Conservation (phyloP, 2,329 filamentous ascomycete genomes). For the Sporothrix brunneoviolacea region DNA sequence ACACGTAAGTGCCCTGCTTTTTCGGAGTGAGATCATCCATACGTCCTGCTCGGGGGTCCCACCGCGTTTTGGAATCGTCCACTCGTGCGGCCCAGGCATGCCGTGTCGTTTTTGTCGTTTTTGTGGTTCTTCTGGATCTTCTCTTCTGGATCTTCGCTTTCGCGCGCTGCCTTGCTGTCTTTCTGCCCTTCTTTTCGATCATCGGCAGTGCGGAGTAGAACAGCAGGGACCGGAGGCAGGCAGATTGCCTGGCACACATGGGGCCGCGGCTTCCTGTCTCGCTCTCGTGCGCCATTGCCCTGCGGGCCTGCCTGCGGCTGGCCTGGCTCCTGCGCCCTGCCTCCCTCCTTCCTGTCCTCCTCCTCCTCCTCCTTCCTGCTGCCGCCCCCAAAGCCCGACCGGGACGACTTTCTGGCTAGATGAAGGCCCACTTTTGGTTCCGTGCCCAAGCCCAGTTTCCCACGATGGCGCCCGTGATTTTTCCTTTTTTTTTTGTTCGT, state of each 20-base stretch:
- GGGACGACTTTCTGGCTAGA: conserved; percentile 5
- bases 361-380: neutral
- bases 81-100: neutral
- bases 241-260: too few species aligned
- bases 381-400: conserved; percentile 5
- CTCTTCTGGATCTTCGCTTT: neutral
- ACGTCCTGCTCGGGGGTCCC: neutral
- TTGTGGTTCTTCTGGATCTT: neutral
- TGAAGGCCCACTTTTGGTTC: conserved; percentile 12
- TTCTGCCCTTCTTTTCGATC: too few species aligned
- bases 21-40: conserved; percentile 5
- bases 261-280: too few species aligned
- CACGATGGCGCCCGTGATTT: conserved; percentile 1
- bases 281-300: too few species aligned
- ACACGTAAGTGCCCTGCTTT: conserved; percentile 7
- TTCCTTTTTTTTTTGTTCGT: neutral
- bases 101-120: neutral
- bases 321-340: too few species aligned
- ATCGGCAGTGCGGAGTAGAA: too few species aligned
- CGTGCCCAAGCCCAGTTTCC: conserved; percentile 10
- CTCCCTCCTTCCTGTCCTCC: neutral
- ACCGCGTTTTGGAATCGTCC: conserved; percentile 1
- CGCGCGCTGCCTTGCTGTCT: too few species aligned
- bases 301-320: too few species aligned
- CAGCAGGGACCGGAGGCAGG: too few species aligned